phyloP scores from a whole-genome alignment of 2,329 filamentous ascomycete genomes.

The Pseudomassariella vexata region DNA sequence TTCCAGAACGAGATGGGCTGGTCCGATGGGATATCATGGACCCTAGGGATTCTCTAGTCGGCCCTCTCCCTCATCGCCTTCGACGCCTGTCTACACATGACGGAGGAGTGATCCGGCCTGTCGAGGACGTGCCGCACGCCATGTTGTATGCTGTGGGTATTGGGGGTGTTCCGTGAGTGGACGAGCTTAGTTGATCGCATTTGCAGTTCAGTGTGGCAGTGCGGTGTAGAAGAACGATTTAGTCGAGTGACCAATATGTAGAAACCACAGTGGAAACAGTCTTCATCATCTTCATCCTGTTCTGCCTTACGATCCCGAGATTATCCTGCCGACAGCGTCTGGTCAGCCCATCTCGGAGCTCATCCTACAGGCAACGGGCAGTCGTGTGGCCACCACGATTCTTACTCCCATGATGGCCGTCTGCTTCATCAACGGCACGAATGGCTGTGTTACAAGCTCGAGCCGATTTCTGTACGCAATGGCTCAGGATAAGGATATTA shows the following conservation, averaged over 20 bases:
- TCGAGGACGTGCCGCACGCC: constrained; percentile 32
- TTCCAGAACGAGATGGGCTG: constrained; percentile 40
- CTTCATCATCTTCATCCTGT: constrained; percentile 36
- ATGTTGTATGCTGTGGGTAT: constrained; percentile 37
- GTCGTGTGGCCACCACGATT: constrained; percentile 31
- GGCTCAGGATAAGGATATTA: constrained; percentile 36
- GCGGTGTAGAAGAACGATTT: no score
- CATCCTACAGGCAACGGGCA: constrained; percentile 34
- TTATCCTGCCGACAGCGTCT: constrained; percentile 28
- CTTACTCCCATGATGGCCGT: constrained; percentile 33
- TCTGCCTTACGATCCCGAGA: constrained; percentile 31
- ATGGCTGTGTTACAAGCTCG: constrained; percentile 35
- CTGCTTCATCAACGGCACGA: constrained; percentile 40
- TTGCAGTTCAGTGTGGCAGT: no score
- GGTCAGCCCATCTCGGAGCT: constrained; percentile 41
- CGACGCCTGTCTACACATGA: constrained; percentile 38
- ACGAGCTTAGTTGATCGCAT: no score
- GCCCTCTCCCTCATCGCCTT: constrained; percentile 33
- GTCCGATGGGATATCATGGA: constrained; percentile 40
- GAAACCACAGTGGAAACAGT: no score
- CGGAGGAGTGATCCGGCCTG: constrained; percentile 37
- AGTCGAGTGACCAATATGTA: no score
- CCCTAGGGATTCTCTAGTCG: constrained; percentile 37
- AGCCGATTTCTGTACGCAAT: constrained; percentile 38
- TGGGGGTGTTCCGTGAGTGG: constrained; percentile 34